These are phyloP conservation scores for Mesostigma viride DNA, from an alignment of 139 green algal species.

Conservation along the genomic window DNA sequence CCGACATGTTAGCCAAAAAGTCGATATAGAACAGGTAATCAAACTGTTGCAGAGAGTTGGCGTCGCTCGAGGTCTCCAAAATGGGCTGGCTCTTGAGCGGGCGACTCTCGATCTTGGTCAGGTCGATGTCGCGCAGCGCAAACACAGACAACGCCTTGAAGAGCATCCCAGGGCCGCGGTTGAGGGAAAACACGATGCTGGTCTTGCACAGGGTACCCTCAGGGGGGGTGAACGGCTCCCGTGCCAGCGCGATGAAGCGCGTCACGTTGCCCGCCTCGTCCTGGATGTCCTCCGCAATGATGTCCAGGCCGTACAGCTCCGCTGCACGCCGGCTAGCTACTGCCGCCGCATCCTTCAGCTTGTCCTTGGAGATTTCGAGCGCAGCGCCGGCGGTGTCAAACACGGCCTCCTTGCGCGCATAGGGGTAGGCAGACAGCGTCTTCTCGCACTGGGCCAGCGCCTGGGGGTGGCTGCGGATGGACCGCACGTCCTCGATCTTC, in stretches of 20 bases:
- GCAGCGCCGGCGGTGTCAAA: conserved; percentile 88
- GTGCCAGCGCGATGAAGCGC: conserved; percentile 85
- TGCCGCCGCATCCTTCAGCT: conserved; percentile 41
- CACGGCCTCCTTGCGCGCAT: conserved; percentile 67
- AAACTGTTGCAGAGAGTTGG: conserved; percentile 40
- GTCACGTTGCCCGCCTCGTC: conserved; percentile 66
- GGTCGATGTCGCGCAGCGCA: conserved; percentile 88
- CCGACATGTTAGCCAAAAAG: conserved; percentile 69
- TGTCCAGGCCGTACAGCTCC: conserved; percentile 46
- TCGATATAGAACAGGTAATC: conserved; percentile 98
- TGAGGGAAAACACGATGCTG: conserved; percentile 74
- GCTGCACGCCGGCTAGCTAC: conserved; percentile 54
- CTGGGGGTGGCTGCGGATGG: conserved; percentile 84
- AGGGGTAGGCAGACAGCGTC: conserved; percentile 23
- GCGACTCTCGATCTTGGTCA: conserved; percentile 91
- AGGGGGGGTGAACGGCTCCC: conserved; percentile 57
- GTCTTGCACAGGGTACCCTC: conserved; percentile 54
- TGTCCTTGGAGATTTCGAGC: conserved; percentile 40
- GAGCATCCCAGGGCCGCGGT: conserved; percentile 70
- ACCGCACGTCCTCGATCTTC: conserved; percentile 54
- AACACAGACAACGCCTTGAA: conserved; percentile 95
- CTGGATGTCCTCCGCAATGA: conserved; percentile 53
- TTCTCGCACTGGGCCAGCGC: conserved; percentile 46
- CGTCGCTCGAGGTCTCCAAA: neutral
- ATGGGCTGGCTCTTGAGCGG: conserved; percentile 67